Percentiles rank a stretch among this genome's conserved stretches.
These are phyloP conservation scores for Chaetomidium leptoderma DNA, from an alignment of 495 filamentous ascomycete genomes.

Conservation along the genomic window DNA sequence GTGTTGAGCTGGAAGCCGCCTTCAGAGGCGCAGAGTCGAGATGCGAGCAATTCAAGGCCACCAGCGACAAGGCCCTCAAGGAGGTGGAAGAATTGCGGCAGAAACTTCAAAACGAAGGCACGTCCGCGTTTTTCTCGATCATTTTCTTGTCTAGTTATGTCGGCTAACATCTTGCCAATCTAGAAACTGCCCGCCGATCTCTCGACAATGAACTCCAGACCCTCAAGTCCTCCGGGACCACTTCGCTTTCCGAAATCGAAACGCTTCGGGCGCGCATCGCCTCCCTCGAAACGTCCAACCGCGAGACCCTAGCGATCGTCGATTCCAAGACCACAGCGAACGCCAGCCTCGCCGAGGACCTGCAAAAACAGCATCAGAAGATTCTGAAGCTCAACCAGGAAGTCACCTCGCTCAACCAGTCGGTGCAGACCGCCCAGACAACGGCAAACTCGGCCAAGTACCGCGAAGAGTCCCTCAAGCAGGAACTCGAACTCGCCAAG, in stretches of 20 bases:
- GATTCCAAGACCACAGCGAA: slow-evolving; percentile 87
- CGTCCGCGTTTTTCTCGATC: slow-evolving; percentile 15
- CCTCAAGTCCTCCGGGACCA: slow-evolving; percentile 69
- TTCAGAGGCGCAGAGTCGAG: slow-evolving; percentile 76
- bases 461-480: slow-evolving; percentile 79
- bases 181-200: slow-evolving; percentile 38
- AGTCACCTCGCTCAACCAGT: slow-evolving; percentile 71
- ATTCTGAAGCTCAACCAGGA: slow-evolving; percentile 76
- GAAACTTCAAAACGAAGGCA: slow-evolving; percentile 79
- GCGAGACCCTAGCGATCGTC: slow-evolving; percentile 79
- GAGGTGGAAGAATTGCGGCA: slow-evolving; percentile 72
- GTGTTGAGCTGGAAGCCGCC: slow-evolving; percentile 89
- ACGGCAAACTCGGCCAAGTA: slow-evolving; percentile 73
- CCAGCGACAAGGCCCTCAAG: slow-evolving; percentile 73
- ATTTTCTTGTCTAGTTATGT: background rate
- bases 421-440: slow-evolving; percentile 73
- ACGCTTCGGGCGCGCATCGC: slow-evolving; percentile 72
- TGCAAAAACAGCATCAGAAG: slow-evolving; percentile 83
- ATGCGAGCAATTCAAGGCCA: slow-evolving; percentile 70
- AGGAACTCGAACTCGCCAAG: slow-evolving; percentile 81
- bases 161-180: slow-evolving; percentile 4
- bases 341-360: slow-evolving; percentile 77
- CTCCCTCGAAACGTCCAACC: slow-evolving; percentile 83
- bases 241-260: slow-evolving; percentile 70
- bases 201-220: slow-evolving; percentile 78